Evolutionary conservation across 192 early-diverging fungal genomes (phyloP).

Genomic region (Gryganskiella cystojenkinii): DNA sequence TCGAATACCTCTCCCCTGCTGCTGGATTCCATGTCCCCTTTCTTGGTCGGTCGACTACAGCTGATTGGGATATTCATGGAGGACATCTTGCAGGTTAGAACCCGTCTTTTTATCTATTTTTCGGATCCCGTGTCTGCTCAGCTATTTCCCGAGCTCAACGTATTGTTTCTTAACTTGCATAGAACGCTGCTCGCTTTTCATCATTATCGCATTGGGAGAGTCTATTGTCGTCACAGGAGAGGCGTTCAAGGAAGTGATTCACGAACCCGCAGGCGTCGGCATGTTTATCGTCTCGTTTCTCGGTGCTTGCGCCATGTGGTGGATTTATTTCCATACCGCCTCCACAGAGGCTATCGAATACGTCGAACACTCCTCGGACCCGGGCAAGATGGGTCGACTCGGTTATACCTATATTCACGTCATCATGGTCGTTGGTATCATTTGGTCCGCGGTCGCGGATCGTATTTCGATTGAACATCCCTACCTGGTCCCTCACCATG

Average conservation of each 20-base stretch:
- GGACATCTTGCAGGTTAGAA: slow-evolving; percentile 43
- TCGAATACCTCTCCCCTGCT: slow-evolving; percentile 22
- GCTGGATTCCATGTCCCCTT: slow-evolving; percentile 30
- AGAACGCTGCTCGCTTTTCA: slow-evolving; percentile 46
- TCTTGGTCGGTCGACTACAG: slow-evolving; percentile 14
- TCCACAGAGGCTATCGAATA: slow-evolving; percentile 25
- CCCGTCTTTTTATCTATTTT: background rate
- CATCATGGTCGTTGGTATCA: slow-evolving; percentile 38
- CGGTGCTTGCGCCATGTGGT: slow-evolving; percentile 39
- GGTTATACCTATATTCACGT: slow-evolving; percentile 41
- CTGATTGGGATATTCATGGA: slow-evolving; percentile 43
- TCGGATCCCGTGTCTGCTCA: too few species aligned
- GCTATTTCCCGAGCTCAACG: background rate
- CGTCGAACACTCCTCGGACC: slow-evolving; percentile 18
- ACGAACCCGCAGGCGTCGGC: slow-evolving; percentile 20
- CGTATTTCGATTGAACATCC: slow-evolving; percentile 31
- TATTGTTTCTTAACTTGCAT: background rate
- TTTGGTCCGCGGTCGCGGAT: slow-evolving; percentile 40
- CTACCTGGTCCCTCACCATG: slow-evolving; percentile 15
- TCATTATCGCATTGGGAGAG: slow-evolving; percentile 47
- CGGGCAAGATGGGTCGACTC: slow-evolving; percentile 44
- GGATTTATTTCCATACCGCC: slow-evolving; percentile 47
- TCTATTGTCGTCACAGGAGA: slow-evolving; percentile 43
- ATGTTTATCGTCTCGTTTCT: slow-evolving; percentile 41
- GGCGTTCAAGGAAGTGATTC: slow-evolving; percentile 16